Conservation (phyloP, 2,329 filamentous ascomycete genomes). For the Didymellaceae sp. region DNA sequence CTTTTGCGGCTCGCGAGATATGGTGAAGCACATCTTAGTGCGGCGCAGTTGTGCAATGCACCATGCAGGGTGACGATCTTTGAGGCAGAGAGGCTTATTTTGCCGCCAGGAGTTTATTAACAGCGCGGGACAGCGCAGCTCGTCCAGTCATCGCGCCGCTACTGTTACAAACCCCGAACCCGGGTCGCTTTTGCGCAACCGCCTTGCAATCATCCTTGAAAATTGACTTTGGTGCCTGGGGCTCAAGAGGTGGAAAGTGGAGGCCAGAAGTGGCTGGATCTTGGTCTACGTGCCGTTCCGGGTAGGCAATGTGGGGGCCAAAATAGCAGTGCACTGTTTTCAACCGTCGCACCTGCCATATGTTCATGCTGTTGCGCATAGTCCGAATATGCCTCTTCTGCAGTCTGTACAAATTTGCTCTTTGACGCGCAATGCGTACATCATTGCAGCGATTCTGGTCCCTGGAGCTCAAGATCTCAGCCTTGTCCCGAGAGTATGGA, state of each 20-base stretch:
- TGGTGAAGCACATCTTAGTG: slow-evolving; percentile 11
- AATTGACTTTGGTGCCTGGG: slow-evolving; percentile 7
- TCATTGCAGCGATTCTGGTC: background rate
- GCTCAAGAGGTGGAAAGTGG: slow-evolving; percentile 5
- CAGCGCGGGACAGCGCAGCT: slow-evolving; percentile 6
- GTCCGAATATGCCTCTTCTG: background rate
- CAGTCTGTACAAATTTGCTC: background rate
- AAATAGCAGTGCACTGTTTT: background rate
- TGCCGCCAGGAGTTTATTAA: slow-evolving; percentile 20
- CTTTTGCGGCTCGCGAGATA: slow-evolving; percentile 11
- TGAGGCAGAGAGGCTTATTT: slow-evolving; percentile 21
- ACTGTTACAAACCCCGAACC: slow-evolving; percentile 8
- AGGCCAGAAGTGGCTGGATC: slow-evolving; percentile 12
- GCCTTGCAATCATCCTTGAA: slow-evolving; percentile 8
- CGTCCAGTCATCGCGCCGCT: slow-evolving; percentile 15
- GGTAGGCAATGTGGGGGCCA: slow-evolving; percentile 5
- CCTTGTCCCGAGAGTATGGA: background rate
- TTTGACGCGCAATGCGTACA: background rate
- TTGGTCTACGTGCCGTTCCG: slow-evolving; percentile 8
- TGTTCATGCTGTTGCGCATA: background rate
- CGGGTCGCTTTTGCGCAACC: slow-evolving; percentile 7
- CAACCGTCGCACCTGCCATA: slow-evolving; percentile 1
- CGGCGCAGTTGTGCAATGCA: slow-evolving; percentile 19
- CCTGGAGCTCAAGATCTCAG: background rate
- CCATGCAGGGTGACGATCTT: slow-evolving; percentile 15